Evolutionary conservation across 495 filamentous ascomycete genomes (phyloP).

Genomic region (Xylaria scruposa): DNA sequence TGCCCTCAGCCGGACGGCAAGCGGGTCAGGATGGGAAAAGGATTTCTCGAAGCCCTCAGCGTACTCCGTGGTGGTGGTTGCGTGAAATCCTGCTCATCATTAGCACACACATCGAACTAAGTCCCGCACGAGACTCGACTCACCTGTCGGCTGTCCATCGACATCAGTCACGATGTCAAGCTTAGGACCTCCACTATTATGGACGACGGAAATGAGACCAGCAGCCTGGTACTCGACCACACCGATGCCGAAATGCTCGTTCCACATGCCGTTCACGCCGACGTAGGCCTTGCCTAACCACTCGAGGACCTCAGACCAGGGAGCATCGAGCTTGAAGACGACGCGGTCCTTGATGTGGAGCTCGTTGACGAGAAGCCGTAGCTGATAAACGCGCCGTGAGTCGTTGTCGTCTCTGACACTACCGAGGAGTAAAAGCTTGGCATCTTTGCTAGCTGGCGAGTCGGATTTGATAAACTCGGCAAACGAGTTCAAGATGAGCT

Average conservation of each 20-base stretch:
- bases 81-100: conserved; percentile 72
- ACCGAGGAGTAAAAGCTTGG: conserved; percentile 82
- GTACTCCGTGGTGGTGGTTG: conserved; percentile 76
- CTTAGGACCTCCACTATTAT: conserved; percentile 90
- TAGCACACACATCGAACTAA: not conserved
- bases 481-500: conserved; percentile 82
- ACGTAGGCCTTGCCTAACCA: conserved; percentile 77
- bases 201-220: conserved; percentile 87
- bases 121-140: conserved; percentile 7
- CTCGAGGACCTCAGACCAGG: conserved; percentile 82
- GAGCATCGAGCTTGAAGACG: conserved; percentile 85
- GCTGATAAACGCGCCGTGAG: conserved; percentile 86
- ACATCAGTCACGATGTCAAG: conserved; percentile 86
- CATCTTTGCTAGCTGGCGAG: conserved; percentile 52
- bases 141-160: conserved; percentile 76
- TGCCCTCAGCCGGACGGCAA: conserved; percentile 74
- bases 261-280: conserved; percentile 99
- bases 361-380: conserved; percentile 87
- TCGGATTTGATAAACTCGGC: conserved; percentile 65
- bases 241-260: conserved; percentile 98
- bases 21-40: conserved; percentile 67
- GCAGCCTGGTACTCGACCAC: conserved; percentile 98
- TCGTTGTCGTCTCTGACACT: conserved; percentile 85
- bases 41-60: conserved; percentile 79
- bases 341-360: conserved; percentile 82